Conservation (phyloP, 169 alveolate species). For the Plasmodium gaboni region DNA sequence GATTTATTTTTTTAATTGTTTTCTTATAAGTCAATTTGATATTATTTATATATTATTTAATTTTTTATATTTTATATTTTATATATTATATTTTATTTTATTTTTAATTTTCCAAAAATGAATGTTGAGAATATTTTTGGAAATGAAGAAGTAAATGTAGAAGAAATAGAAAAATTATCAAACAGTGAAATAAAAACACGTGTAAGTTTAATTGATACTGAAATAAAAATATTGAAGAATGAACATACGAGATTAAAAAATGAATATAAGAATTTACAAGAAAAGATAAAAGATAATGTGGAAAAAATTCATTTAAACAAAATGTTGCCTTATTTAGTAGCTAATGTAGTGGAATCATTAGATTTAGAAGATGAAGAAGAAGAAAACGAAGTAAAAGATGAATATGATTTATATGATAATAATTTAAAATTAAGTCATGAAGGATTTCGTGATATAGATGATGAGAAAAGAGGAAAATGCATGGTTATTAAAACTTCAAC, state of each 20-base stretch:
- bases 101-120: conserved; percentile 21
- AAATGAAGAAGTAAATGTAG: conserved; percentile 64
- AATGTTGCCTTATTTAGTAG: conserved; percentile 99
- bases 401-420: conserved; percentile 54
- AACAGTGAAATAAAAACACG: conserved; percentile 83
- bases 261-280: conserved; percentile 90
- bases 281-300: conserved; percentile 92
- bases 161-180: conserved; percentile 79
- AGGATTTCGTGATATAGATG: conserved; percentile 76
- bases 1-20: background rate
- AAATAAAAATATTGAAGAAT: conserved; percentile 90
- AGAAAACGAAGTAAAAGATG: conserved; percentile 46
- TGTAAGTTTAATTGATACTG: conserved; percentile 88
- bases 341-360: conserved; percentile 96
- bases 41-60: background rate
- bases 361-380: conserved; percentile 73
- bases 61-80: background rate
- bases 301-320: conserved; percentile 96
- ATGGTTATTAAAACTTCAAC: conserved; percentile 94
- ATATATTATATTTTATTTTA: background rate
- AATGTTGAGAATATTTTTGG: conserved; percentile 47
- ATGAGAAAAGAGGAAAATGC: conserved; percentile 88
- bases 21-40: background rate
- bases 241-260: conserved; percentile 91
- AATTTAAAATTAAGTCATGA: conserved; percentile 24